These are phyloP conservation scores for Pythium aquatile DNA, from an alignment of 352 stramenopile species.

Conservation along the genomic window DNA sequence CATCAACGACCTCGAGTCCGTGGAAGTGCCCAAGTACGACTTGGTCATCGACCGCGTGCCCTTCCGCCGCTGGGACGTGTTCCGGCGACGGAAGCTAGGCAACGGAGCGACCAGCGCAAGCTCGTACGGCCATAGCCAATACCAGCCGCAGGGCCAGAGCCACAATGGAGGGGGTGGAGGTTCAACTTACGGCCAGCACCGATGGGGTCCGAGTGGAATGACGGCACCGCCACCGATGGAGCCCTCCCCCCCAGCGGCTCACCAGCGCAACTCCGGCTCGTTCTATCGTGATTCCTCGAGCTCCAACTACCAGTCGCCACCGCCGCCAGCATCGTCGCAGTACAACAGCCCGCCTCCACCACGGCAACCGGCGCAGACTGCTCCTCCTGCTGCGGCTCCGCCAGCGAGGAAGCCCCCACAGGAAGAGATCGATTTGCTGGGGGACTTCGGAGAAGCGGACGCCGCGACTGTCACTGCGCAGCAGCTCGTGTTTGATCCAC, in stretches of 20 bases:
- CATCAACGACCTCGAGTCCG: constrained; percentile 79
- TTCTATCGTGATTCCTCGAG: constrained; percentile 4
- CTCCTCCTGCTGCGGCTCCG: constrained; percentile 16
- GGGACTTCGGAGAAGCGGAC: constrained; percentile 51
- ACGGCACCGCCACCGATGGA: constrained; percentile 30
- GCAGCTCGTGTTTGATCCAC: constrained; percentile 70
- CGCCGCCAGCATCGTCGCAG: constrained; percentile 2
- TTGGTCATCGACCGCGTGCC: constrained; percentile 77
- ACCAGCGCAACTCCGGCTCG: constrained; percentile 26
- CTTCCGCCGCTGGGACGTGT: constrained; percentile 83
- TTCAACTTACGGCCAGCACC: constrained; percentile 59
- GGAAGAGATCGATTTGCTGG: constrained; percentile 80
- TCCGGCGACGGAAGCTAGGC: constrained; percentile 60
- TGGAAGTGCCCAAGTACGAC: constrained; percentile 85
- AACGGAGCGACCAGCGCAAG: not conserved
- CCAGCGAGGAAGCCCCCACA: constrained; percentile 20
- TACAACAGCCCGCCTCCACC: constrained; percentile 5
- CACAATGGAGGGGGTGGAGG: constrained; percentile 8
- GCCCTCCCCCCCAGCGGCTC: constrained; percentile 24
- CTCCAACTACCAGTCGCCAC: constrained; percentile 16
- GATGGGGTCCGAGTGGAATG: constrained; percentile 61
- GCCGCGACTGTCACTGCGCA: constrained; percentile 63
- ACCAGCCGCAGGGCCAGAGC: constrained; percentile 30
- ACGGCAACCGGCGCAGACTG: constrained; percentile 5
- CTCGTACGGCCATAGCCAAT: constrained; percentile 24